Base-by-base conservation (phyloP, 1,284 basidiomycete genomes). In the Violaceomyces palustris region DNA sequence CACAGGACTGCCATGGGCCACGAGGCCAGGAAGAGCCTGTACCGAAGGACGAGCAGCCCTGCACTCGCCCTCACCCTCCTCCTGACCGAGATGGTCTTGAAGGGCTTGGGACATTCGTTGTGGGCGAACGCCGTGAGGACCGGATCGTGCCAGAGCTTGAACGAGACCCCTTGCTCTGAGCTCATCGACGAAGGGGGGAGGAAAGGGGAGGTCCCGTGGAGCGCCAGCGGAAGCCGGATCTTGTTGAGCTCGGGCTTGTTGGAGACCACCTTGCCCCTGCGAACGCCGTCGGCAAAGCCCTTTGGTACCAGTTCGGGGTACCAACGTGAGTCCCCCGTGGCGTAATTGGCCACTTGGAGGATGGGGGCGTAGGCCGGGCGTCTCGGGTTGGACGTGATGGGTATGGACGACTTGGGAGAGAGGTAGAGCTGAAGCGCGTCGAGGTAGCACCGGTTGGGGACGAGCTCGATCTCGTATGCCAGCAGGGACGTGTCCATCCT, bases 131-230 rank as follows among this genome's bases (percentile, higher is more conserved):
- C 29, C 18, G 7, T 7, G 31, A 52, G 15, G 15, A 35, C 49
- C 31, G 55, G 36, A 30, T 67, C 61, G n/a, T 54, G 42, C 57
- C 60, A 68, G 6, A 69, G 40, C 50, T 61, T 51, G n/a, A 72
- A 33, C 2, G 35, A 19, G 15, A 36, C 42, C 11, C 60, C 60
- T 25, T 38, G 28, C 32, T 44, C 28, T 25, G 11, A 43, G 19
- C 22, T 45, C 36, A 36, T 53, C 46, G 25, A 58, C 24, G 56
- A 36, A 8, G 53, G 55, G 10, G 64, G 62, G 44, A 72, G 59
- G 50, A 63, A 72, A 6, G 69, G 69, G 6, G 69, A 64, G 4
- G 44, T 50, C 12, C 58, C 64, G 32, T 70, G 66, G 21, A 72
- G 53, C 28, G 62, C 49, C 2, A 71, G 39, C 3, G 46, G 45